Conservation (phyloP, 306 rosid genomes). For the Lathyrus oleraceus region DNA sequence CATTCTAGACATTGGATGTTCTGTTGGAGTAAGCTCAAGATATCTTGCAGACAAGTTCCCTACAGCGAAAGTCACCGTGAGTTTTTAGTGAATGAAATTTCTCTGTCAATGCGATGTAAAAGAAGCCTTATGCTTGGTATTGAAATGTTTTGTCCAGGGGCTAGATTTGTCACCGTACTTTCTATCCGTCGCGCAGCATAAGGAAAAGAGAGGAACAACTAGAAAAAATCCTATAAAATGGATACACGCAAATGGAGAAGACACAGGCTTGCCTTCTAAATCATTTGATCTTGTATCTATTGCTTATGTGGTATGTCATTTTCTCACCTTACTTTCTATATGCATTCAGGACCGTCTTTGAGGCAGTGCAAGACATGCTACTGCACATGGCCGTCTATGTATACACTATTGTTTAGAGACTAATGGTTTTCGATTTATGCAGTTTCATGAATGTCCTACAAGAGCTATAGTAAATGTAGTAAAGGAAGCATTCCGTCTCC, state of each 20-base stretch:
- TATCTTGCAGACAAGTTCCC: slow-evolving; percentile 61
- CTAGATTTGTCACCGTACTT: slow-evolving; percentile 73
- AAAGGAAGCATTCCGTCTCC: slow-evolving; percentile 66
- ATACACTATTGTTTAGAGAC: not conserved
- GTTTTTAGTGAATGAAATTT: slow-evolving; percentile 24
- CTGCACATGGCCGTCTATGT: too few relatives aligned
- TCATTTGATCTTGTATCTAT: slow-evolving; percentile 64
- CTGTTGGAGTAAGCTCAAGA: slow-evolving; percentile 61
- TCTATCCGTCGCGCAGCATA: slow-evolving; percentile 66
- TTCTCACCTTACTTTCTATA: too few relatives aligned
- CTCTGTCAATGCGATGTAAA: slow-evolving; percentile 15
- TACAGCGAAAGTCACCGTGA: slow-evolving; percentile 53
- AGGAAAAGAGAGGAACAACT: slow-evolving; percentile 46
- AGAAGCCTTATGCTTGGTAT: slow-evolving; percentile 15
- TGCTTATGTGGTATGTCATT: slow-evolving; percentile 51
- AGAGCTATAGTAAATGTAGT: slow-evolving; percentile 51
- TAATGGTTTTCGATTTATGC: slow-evolving; percentile 22
- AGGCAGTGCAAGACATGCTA: too few relatives aligned
- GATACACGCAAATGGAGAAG: slow-evolving; percentile 71
- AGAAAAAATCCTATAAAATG: slow-evolving; percentile 54
- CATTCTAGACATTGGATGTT: slow-evolving; percentile 68
- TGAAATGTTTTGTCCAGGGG: slow-evolving; percentile 47
- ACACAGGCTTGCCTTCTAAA: slow-evolving; percentile 55
- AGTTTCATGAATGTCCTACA: slow-evolving; percentile 72
- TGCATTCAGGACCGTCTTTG: too few relatives aligned